Evolutionary conservation across 371 early-diverging fungal genomes (phyloP).

Genomic region (Lichtheimia corymbifera): DNA sequence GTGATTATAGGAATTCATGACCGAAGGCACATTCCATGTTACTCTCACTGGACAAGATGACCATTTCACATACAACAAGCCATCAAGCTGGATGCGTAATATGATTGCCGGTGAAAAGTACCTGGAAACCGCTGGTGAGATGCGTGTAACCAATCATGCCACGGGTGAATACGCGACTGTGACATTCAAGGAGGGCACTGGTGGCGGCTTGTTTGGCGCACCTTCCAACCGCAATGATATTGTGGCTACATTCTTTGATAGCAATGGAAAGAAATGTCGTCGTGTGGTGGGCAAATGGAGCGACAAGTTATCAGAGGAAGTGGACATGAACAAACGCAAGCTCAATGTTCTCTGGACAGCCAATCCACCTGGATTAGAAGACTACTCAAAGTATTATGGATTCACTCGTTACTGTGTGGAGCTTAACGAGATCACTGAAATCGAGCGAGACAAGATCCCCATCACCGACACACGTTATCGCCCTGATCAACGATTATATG

Average conservation of each 20-base stretch:
- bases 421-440: slow-evolving; percentile 74
- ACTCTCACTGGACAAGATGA: slow-evolving; percentile 63
- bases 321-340: slow-evolving; percentile 47
- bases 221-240: slow-evolving; percentile 68
- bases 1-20: slow-evolving; percentile 59
- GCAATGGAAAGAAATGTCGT: slow-evolving; percentile 48
- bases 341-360: slow-evolving; percentile 82
- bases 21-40: slow-evolving; percentile 73
- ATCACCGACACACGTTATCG: slow-evolving; percentile 88
- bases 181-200: slow-evolving; percentile 63
- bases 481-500: slow-evolving; percentile 85
- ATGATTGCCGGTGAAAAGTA: slow-evolving; percentile 78
- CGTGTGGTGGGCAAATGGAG: slow-evolving; percentile 66
- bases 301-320: slow-evolving; percentile 52
- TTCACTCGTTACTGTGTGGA: slow-evolving; percentile 85
- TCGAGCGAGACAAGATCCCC: slow-evolving; percentile 66
- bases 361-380: slow-evolving; percentile 61
- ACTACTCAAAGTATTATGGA: slow-evolving; percentile 81
- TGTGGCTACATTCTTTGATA: slow-evolving; percentile 55
- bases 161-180: slow-evolving; percentile 68
- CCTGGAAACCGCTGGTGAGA: slow-evolving; percentile 79
- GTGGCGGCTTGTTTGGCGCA: slow-evolving; percentile 61
- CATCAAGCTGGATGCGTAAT: slow-evolving; percentile 83
- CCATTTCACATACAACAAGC: slow-evolving; percentile 78
- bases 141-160: slow-evolving; percentile 70